These are phyloP conservation scores for Narthecium ossifragum DNA, from an alignment of 106 monocot species.

Conservation along the genomic window DNA sequence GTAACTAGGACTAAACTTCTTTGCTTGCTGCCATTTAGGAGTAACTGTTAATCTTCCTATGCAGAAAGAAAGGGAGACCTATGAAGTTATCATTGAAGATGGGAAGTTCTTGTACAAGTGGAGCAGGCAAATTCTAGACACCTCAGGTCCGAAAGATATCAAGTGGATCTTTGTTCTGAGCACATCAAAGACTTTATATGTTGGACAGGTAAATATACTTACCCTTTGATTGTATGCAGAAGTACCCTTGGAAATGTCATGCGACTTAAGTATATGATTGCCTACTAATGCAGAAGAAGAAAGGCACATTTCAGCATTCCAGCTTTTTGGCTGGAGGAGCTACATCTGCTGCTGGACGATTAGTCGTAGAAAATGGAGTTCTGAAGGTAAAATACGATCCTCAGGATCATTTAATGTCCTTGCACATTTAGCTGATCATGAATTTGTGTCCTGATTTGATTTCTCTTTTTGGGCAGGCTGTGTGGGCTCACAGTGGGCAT, in stretches of 20 bases:
- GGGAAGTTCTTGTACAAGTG: conserved; percentile 56
- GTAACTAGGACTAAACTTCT: no score
- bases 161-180: conserved; percentile 95
- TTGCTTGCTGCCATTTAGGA: no score
- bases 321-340: conserved; percentile 96
- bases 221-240: neutral
- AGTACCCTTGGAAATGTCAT: neutral
- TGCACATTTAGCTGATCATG: neutral
- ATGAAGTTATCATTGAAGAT: conserved; percentile 68
- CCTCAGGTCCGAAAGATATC: conserved; percentile 27
- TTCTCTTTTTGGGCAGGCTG: conserved; percentile 35
- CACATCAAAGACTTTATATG: conserved; percentile 70
- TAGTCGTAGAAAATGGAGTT: conserved; percentile 63
- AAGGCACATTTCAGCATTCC: conserved; percentile 90
- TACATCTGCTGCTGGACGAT: conserved; percentile 84
- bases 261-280: neutral
- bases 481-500: conserved; percentile 94
- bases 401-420: no score
- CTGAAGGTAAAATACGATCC: conserved; percentile 44
- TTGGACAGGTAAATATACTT: conserved; percentile 46
- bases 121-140: conserved; percentile 38
- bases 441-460: conserved; percentile 5
- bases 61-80: conserved; percentile 84
- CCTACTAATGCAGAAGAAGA: conserved; percentile 54
- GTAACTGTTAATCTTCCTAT: no score